These are phyloP conservation scores for Colletotrichum sp. DNA, from an alignment of 2,329 filamentous ascomycete genomes.

Conservation along the genomic window DNA sequence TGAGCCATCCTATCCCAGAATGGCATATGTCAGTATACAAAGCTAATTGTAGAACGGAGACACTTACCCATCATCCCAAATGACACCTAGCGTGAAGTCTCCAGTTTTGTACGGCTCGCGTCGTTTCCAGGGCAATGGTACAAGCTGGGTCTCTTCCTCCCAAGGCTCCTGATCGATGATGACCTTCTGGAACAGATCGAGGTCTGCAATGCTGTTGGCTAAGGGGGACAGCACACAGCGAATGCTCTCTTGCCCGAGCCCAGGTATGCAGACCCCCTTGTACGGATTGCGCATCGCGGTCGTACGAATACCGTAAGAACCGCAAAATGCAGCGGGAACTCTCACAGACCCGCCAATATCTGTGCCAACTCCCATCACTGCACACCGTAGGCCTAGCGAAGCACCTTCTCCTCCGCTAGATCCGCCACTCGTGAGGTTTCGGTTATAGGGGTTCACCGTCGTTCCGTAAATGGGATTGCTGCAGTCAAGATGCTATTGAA, in stretches of 20 bases:
- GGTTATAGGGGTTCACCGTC: constrained; percentile 44
- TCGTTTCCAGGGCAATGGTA: constrained; percentile 45
- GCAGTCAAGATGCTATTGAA: constrained; percentile 28
- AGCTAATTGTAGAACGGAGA: neutral
- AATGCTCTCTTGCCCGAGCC: constrained; percentile 40
- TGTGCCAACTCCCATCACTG: constrained; percentile 46
- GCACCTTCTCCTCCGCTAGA: constrained; percentile 49
- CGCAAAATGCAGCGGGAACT: constrained; percentile 47
- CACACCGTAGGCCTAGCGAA: constrained; percentile 43
- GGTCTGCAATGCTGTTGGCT: constrained; percentile 32
- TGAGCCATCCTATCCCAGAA: constrained; percentile 13
- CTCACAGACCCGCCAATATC: constrained; percentile 53
- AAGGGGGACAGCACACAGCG: constrained; percentile 26
- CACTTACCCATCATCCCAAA: constrained; percentile 27
- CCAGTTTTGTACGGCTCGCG: constrained; percentile 7
- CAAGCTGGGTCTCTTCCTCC: constrained; percentile 42
- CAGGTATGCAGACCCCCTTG: constrained; percentile 30
- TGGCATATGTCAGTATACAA: neutral
- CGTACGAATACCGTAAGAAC: constrained; percentile 46
- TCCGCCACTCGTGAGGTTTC: constrained; percentile 42
- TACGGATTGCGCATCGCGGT: constrained; percentile 35
- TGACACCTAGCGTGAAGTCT: constrained; percentile 23
- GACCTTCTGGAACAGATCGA: constrained; percentile 41
- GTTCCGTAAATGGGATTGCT: constrained; percentile 44
- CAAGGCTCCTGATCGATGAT: constrained; percentile 44